Evolutionary conservation across 1,284 basidiomycete species (phyloP), one percentile per base, ranked within the genome.

Genomic region (Pseudozyma thailandica): DNA sequence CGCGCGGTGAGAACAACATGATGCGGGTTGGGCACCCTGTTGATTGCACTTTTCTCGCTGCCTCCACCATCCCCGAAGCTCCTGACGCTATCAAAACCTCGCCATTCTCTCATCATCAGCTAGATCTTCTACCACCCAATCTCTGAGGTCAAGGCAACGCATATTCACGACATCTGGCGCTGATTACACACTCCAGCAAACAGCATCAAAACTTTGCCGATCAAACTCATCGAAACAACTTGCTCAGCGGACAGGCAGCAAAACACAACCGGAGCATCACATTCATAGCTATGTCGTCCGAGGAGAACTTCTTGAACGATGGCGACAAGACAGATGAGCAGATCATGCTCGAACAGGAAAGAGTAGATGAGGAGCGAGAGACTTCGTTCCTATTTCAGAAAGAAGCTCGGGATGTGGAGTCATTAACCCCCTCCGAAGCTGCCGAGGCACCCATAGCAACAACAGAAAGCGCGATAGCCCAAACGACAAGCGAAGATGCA

Each of bases 1-100:
- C 44, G 51, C 63, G 63, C 57, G 63, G 48, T 55, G 39, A 66
- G 63, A 66, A 51, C 63, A 66, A 66, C 62, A 51, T 50, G 51
- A 50, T 31, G 45, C 38, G 21, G 6, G 3, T 21, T 28, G 16
- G 1, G 1, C 28, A 7, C 26, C 30, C 12, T 37, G 6, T 33
- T 18, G 18, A 46, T 39, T 38, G 25, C 30, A n/a, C 18, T 26
- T 13, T 43, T 15, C 23, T 35, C 38, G 25, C 37, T 38, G 48
- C 56, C 63, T 60, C 63, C 57, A 60, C 57, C 63, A 48, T 52
- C 41, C 38, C 21, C 16, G 27, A 3, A 26, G 12, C 31, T 38
- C 20, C 37, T 38, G 8, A 33, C 23, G 23, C 27, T 35, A 12
- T 15, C 46, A 16, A 26, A 18, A 33, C 6, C 37, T 3, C 8